Conservation (phyloP, 371 early-diverging fungal species). For the Apophysomyces ossiformis region DNA sequence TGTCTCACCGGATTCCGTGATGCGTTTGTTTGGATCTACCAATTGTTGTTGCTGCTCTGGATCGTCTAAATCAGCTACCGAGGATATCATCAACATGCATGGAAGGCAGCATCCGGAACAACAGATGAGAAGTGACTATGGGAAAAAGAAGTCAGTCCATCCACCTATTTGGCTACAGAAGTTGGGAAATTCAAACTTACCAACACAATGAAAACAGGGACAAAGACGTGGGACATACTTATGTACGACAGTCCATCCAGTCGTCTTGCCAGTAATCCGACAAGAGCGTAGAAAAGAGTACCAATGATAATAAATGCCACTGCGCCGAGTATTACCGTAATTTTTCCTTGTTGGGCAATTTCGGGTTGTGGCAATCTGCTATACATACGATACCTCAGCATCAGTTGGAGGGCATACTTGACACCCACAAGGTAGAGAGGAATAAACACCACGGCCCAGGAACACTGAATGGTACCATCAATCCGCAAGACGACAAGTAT, state of each 20-base stretch:
- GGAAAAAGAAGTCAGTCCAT: background rate
- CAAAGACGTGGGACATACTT: constrained; percentile 68
- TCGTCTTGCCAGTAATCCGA: constrained; percentile 72
- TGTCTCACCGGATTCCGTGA: constrained; percentile 22
- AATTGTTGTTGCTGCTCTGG: constrained; percentile 25
- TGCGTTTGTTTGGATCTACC: constrained; percentile 33
- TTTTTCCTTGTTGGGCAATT: constrained; percentile 57
- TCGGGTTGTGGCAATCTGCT: constrained; percentile 55
- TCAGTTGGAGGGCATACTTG: constrained; percentile 59
- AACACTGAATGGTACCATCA: constrained; percentile 55
- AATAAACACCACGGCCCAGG: constrained; percentile 83
- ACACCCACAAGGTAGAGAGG: constrained; percentile 75
- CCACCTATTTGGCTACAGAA: too few relatives aligned
- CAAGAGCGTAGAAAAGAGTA: constrained; percentile 67
- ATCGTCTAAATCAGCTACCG: constrained; percentile 37
- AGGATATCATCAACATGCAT: constrained; percentile 47
- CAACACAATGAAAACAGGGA: constrained; percentile 82
- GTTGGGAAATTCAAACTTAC: constrained; percentile 24
- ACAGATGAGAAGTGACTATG: constrained; percentile 61
- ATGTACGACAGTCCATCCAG: constrained; percentile 59
- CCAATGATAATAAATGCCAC: constrained; percentile 57
- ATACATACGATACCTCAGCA: constrained; percentile 49
- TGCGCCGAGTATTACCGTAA: constrained; percentile 53
- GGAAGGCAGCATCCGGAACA: constrained; percentile 82
- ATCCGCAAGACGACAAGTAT: constrained; percentile 68